A percentile compares a stretch with the other conserved stretches of the same genome.
Conservation (phyloP, 306 rosid genomes). For the Quercus wislizeni region DNA sequence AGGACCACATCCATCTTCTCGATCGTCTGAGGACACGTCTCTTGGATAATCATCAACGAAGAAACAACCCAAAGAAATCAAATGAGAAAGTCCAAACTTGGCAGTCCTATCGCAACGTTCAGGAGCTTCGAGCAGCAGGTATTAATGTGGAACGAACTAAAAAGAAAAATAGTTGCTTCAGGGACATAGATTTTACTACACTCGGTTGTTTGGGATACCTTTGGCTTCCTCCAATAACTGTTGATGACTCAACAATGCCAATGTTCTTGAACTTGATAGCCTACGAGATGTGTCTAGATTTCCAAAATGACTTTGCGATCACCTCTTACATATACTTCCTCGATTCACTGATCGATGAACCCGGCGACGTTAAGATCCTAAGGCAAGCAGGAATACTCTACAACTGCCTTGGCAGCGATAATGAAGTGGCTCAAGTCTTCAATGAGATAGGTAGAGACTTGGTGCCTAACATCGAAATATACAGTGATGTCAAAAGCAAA, state of each 20-base stretch:
- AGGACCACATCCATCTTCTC: no score
- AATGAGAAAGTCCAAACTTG: accelerated
- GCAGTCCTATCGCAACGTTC: slow-evolving; percentile 12
- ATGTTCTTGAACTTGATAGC: slow-evolving; percentile 24
- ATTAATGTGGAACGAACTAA: neutral
- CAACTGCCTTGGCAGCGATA: slow-evolving; percentile 12
- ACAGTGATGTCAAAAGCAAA: neutral
- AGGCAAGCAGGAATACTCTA: neutral
- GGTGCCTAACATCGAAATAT: neutral
- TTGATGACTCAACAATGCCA: slow-evolving; percentile 15
- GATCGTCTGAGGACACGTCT: no score
- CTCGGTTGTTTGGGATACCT: neutral
- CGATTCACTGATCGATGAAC: slow-evolving; percentile 14
- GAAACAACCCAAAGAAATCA: accelerated
- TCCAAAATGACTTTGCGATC: neutral
- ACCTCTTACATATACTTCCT: slow-evolving; percentile 16
- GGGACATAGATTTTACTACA: neutral
- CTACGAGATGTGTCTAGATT: slow-evolving; percentile 22
- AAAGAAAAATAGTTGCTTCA: neutral
- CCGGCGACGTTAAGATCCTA: slow-evolving; percentile 1
- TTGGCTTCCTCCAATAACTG: neutral
- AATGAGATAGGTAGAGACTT: slow-evolving; percentile 7
- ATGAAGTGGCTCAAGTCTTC: slow-evolving; percentile 17
- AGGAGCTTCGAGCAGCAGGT: slow-evolving; percentile 14
- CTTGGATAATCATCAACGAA: no score